Percentiles rank a stretch among this genome's conserved stretches.
Evolutionary conservation across 805 yeast species (phyloP).

Genomic region (Peterozyma toletana): DNA sequence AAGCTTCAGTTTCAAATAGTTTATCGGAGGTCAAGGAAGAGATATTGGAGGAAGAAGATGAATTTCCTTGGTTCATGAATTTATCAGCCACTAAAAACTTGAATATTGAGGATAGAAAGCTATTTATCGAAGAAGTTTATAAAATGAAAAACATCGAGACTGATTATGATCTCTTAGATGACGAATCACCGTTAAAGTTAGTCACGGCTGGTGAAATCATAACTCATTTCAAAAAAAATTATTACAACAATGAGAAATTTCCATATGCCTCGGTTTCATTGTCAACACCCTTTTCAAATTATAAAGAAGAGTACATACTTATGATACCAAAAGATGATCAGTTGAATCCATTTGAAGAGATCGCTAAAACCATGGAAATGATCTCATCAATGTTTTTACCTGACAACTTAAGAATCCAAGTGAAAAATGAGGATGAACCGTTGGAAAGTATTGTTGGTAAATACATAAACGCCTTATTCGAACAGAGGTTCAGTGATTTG

Average conservation of each 20-base stretch:
- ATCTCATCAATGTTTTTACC: conserved; percentile 34
- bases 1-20: conserved; percentile 2
- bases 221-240: conserved; percentile 15
- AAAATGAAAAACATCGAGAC: conserved; percentile 7
- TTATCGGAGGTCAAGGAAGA: conserved; percentile 9
- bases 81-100: conserved; percentile 12
- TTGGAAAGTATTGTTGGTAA: conserved; percentile 29
- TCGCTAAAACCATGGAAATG: conserved; percentile 43
- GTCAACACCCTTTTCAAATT: conserved; percentile 34
- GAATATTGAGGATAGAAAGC: conserved; percentile 18
- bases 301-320: conserved; percentile 41
- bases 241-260: conserved; percentile 19
- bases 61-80: conserved; percentile 16
- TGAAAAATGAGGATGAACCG: conserved; percentile 27
- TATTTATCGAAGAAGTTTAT: conserved; percentile 27
- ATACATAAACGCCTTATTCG: conserved; percentile 25
- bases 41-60: conserved; percentile 6
- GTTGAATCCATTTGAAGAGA: conserved; percentile 57
- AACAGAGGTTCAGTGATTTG: conserved; percentile 21
- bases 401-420: conserved; percentile 20
- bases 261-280: conserved; percentile 18
- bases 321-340: conserved; percentile 47
- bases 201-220: conserved; percentile 10
- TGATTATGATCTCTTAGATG: conserved; percentile 13
- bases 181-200: conserved; percentile 10